These are phyloP conservation scores for Platanthera zijinensis DNA, from an alignment of 106 monocot genomes.

Conservation along the genomic window DNA sequence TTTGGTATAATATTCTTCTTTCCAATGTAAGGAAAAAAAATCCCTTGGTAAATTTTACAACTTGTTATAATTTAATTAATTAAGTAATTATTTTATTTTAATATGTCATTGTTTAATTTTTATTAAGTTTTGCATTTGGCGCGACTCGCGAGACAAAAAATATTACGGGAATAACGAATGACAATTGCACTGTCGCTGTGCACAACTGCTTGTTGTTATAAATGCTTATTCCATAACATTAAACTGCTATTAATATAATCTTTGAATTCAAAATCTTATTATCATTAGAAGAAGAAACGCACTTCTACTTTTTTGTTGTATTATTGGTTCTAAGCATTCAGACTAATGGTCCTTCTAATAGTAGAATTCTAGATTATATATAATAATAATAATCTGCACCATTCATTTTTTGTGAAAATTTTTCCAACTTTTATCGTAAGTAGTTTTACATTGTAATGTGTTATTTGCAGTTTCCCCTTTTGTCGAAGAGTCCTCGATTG, in stretches of 20 bases:
- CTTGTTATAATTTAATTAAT: too few species aligned
- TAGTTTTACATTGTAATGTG: background rate
- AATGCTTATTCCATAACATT: background rate
- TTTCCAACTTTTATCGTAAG: background rate
- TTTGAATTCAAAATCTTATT: background rate
- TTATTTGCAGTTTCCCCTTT: constrained; percentile 57
- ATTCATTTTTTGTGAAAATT: background rate
- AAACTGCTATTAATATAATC: background rate
- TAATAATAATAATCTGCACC: background rate
- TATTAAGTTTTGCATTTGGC: too few species aligned
- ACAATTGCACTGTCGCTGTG: too few species aligned
- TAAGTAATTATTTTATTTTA: too few species aligned
- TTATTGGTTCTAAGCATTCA: background rate
- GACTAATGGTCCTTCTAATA: background rate
- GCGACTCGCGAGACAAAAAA: too few species aligned
- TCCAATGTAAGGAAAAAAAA: too few species aligned
- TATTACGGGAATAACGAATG: too few species aligned
- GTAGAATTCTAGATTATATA: background rate
- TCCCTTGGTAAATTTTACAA: too few species aligned
- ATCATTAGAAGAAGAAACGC: background rate
- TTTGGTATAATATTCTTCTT: too few species aligned
- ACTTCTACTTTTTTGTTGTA: background rate
- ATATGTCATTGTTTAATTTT: too few species aligned
- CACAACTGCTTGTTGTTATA: too few species aligned
- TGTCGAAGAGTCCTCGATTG: constrained; percentile 58